Evolutionary conservation across 2,329 filamentous ascomycete species (phyloP).

Genomic region (Magnaporthiopsis rhizophila): DNA sequence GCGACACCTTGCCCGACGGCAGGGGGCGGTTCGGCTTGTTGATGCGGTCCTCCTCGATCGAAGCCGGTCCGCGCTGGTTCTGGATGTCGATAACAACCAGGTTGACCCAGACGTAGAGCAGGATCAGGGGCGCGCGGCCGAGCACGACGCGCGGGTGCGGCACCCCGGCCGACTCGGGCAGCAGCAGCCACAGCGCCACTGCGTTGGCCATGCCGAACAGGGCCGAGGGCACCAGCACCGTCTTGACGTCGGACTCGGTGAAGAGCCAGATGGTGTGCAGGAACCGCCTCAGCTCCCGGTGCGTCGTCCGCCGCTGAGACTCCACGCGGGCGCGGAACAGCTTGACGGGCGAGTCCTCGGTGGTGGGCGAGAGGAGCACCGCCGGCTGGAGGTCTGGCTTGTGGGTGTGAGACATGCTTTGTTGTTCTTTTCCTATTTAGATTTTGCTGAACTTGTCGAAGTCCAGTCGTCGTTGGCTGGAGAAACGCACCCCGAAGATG

Average conservation of each 20-base stretch:
- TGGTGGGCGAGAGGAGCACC: neutral
- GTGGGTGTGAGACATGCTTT: constrained; percentile 5
- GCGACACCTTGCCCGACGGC: constrained; percentile 19
- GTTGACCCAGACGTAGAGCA: constrained; percentile 8
- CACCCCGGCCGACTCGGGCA: constrained; percentile 1
- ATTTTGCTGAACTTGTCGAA: neutral
- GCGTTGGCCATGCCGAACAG: constrained; percentile 9
- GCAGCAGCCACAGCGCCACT: constrained; percentile 5
- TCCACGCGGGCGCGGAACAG: constrained; percentile 4
- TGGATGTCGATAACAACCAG: constrained; percentile 7
- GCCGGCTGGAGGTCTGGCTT: neutral
- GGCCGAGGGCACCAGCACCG: constrained; percentile 8
- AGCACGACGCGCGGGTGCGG: neutral
- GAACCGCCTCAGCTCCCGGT: constrained; percentile 3
- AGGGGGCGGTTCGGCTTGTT: constrained; percentile 13
- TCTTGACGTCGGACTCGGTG: constrained; percentile 10
- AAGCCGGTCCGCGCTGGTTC: constrained; percentile 10
- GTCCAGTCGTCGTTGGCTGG: neutral
- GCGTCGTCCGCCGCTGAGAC: constrained; percentile 1
- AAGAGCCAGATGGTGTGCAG: constrained; percentile 10
- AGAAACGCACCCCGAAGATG: too few relatives aligned
- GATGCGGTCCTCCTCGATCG: constrained; percentile 11
- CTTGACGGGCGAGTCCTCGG: constrained; percentile 3
- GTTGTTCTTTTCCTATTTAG: neutral
- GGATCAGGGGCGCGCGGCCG: constrained; percentile 3